Conservation (phyloP, 192 early-diverging fungal species). For the Spinellus fusiger region DNA sequence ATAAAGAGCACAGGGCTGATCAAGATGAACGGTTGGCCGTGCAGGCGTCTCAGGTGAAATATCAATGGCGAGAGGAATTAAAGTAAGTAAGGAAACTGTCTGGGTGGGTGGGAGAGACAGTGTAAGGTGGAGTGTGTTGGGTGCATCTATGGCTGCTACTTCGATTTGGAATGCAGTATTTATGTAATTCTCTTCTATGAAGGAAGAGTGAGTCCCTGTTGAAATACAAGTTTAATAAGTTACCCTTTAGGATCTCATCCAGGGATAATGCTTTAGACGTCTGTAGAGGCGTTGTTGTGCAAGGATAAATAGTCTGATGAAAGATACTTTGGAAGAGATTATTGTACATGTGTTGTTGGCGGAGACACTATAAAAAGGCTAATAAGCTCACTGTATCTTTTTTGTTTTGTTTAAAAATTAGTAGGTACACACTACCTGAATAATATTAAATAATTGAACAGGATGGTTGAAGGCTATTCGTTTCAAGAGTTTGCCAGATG, state of each 20-base stretch:
- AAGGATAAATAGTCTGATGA: constrained; percentile 1
- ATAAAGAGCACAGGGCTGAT: neutral
- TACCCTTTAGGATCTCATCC: constrained; percentile 24
- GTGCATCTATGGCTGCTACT: constrained; percentile 13
- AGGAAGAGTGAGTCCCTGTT: neutral
- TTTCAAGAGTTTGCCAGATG: constrained; percentile 19
- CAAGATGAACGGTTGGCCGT: constrained; percentile 10
- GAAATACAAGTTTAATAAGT: neutral
- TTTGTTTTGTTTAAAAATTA: neutral
- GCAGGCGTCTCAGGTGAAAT: constrained; percentile 9
- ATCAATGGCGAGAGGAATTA: constrained; percentile 16
- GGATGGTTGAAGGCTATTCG: constrained; percentile 30
- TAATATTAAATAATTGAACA: constrained; percentile 23
- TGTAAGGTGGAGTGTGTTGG: constrained; percentile 16
- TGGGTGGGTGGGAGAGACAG: constrained; percentile 10
- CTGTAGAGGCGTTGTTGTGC: neutral
- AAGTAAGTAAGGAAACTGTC: neutral
- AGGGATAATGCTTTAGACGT: constrained; percentile 6
- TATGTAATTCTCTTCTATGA: neutral
- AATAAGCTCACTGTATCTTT: neutral
- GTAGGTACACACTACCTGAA: constrained; percentile 11
- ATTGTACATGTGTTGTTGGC: constrained; percentile 33
- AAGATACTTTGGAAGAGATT: constrained; percentile 24
- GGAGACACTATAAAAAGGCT: constrained; percentile 9
- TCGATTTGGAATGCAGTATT: constrained; percentile 17